These are phyloP conservation scores for Lablab purpureus DNA, from an alignment of 306 rosid species.

Conservation along the genomic window DNA sequence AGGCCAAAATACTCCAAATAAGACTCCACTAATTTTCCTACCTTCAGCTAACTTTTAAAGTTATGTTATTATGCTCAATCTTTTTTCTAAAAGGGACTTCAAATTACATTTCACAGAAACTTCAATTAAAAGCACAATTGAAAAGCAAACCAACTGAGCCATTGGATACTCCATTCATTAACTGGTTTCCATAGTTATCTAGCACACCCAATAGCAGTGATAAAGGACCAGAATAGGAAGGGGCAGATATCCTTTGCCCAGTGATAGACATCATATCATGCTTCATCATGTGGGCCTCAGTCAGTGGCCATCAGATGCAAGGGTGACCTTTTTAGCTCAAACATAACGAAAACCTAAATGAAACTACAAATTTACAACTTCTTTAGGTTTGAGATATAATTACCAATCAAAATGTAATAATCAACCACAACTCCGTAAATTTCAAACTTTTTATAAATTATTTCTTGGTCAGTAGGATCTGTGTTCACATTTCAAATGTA, in stretches of 20 bases:
- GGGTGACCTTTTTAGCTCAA: neutral
- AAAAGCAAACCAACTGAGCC: neutral
- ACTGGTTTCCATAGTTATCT: neutral
- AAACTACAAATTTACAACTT: neutral
- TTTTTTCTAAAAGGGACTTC: neutral
- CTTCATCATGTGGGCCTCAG: neutral
- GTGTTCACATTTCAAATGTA: conserved; percentile 23
- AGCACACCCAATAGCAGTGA: neutral
- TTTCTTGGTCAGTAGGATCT: conserved; percentile 5
- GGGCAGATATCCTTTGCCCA: neutral
- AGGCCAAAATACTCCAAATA: neutral
- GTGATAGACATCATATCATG: neutral
- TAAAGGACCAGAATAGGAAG: neutral
- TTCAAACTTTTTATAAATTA: neutral
- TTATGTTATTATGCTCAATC: neutral
- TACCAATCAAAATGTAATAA: conserved; percentile 35
- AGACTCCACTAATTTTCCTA: neutral
- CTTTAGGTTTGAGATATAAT: conserved; percentile 16
- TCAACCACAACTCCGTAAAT: conserved; percentile 25
- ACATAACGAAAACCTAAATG: neutral
- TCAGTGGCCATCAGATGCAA: neutral
- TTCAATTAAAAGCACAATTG: neutral
- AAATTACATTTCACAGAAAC: neutral
- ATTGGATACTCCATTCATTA: neutral
- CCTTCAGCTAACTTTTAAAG: neutral